phyloP scores from a whole-genome alignment of 768 basidiomycete species.

The Kwoniella bestiolae region DNA sequence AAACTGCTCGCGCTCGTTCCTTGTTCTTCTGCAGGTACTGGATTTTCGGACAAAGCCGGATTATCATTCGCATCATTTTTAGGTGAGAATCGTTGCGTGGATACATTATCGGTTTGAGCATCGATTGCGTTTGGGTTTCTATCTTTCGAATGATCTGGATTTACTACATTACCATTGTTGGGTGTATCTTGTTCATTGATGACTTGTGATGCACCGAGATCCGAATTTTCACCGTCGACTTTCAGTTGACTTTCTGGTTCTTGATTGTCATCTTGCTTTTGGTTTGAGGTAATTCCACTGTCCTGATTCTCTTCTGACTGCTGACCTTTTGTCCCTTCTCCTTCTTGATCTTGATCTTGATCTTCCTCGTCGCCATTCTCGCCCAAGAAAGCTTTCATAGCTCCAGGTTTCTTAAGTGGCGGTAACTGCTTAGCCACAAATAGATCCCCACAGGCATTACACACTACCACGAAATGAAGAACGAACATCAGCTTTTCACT shows the following conservation, averaged over 20 bases:
- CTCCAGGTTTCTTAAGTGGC: constrained; percentile 42
- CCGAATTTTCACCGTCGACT: too few species aligned
- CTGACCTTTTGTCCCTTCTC: not conserved
- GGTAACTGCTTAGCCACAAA: constrained; percentile 35
- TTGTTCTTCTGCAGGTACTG: not conserved
- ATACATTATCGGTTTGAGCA: too few species aligned
- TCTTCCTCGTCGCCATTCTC: constrained; percentile 3
- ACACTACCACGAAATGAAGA: too few species aligned
- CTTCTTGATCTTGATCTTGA: not conserved
- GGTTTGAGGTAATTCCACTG: not conserved
- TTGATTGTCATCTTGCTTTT: not conserved
- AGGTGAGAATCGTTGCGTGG: not conserved
- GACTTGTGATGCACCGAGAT: too few species aligned
- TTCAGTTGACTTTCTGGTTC: not conserved
- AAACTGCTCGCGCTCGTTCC: not conserved
- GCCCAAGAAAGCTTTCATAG: constrained; percentile 19
- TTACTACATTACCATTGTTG: too few species aligned
- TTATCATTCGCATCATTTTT: not conserved
- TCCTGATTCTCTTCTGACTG: not conserved
- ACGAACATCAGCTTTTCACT: too few species aligned
- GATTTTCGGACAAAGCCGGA: constrained; percentile 8
- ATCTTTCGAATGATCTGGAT: too few species aligned
- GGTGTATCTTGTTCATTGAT: too few species aligned
- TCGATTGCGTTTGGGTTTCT: too few species aligned
- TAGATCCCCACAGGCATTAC: constrained; percentile 46